Conservation (phyloP, 2,329 filamentous ascomycete species). For the Neospermospora avenae region DNA sequence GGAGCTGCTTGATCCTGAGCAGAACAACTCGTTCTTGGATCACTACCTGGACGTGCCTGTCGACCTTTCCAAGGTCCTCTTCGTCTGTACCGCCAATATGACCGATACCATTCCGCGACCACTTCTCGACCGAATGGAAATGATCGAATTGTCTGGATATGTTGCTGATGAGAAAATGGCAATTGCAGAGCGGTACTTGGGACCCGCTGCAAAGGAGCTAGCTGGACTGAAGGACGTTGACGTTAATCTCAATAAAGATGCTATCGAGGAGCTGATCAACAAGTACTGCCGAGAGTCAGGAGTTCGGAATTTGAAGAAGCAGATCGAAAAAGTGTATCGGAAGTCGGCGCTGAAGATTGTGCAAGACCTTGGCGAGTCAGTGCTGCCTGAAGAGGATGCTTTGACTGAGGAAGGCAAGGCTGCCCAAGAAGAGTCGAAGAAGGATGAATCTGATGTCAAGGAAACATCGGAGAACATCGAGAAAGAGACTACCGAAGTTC, state of each 20-base stretch:
- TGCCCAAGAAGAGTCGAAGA: constrained; percentile 66
- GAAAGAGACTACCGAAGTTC: constrained; percentile 59
- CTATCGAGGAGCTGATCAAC: constrained; percentile 96
- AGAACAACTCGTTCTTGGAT: constrained; percentile 95
- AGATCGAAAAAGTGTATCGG: constrained; percentile 98
- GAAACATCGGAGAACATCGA: constrained; percentile 54
- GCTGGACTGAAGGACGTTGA: constrained; percentile 88
- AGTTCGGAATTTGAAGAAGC: constrained; percentile 97
- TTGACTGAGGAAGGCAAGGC: constrained; percentile 83
- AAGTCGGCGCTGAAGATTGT: constrained; percentile 98
- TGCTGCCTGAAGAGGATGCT: constrained; percentile 73
- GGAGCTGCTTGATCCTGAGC: constrained; percentile 91
- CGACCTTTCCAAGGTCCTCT: constrained; percentile 94
- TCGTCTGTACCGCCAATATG: constrained; percentile 99
- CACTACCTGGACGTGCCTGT: constrained; percentile 99
- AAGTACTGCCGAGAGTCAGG: constrained; percentile 97
- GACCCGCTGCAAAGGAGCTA: constrained; percentile 89
- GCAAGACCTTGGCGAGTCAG: constrained; percentile 85
- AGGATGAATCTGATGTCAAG: constrained; percentile 60
- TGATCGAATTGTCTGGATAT: constrained; percentile 94
- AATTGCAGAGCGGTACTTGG: constrained; percentile 89
- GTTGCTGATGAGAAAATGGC: constrained; percentile 99
- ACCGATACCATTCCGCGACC: constrained; percentile 96
- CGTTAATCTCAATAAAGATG: constrained; percentile 80
- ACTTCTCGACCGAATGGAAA: constrained; percentile 93